These are phyloP conservation scores for Tuber umbilicatum DNA, from an alignment of 495 filamentous ascomycete species.

Conservation along the genomic window DNA sequence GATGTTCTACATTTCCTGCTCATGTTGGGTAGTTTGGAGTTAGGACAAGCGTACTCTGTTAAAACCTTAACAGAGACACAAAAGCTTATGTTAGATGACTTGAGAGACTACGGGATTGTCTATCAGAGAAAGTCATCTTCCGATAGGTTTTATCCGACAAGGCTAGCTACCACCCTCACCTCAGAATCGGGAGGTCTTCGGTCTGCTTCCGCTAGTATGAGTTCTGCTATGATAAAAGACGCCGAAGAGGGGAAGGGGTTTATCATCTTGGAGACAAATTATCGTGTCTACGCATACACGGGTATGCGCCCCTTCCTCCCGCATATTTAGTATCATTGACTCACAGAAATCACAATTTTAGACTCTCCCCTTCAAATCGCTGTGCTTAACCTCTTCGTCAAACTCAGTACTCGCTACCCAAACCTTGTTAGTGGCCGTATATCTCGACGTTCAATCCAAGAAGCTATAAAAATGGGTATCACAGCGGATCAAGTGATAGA, in stretches of 20 bases:
- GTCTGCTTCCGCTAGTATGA: conserved; percentile 54
- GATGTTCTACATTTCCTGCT: conserved; percentile 95
- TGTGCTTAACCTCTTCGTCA: conserved; percentile 82
- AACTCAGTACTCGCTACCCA: conserved; percentile 77
- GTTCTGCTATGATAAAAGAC: conserved; percentile 47
- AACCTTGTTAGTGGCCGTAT: conserved; percentile 87
- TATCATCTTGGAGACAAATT: conserved; percentile 98
- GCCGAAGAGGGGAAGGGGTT: conserved; percentile 59
- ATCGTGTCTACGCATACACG: conserved; percentile 94
- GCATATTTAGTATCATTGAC: not conserved
- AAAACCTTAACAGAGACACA: conserved; percentile 70
- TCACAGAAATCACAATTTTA: not conserved
- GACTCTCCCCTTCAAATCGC: conserved; percentile 81
- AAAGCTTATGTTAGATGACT: conserved; percentile 73
- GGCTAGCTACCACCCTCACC: conserved; percentile 89
- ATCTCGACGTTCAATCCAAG: conserved; percentile 74
- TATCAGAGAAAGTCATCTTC: conserved; percentile 54
- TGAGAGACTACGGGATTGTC: conserved; percentile 86
- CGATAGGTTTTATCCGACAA: conserved; percentile 81
- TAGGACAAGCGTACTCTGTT: conserved; percentile 82
- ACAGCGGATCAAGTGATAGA: conserved; percentile 88
- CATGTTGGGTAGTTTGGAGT: conserved; percentile 85
- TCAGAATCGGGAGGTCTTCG: conserved; percentile 66
- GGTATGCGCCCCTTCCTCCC: conserved; percentile 37
- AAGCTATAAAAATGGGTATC: conserved; percentile 83